Conservation (phyloP, 352 stramenopile genomes). For the Elongisporangium prolatum region DNA sequence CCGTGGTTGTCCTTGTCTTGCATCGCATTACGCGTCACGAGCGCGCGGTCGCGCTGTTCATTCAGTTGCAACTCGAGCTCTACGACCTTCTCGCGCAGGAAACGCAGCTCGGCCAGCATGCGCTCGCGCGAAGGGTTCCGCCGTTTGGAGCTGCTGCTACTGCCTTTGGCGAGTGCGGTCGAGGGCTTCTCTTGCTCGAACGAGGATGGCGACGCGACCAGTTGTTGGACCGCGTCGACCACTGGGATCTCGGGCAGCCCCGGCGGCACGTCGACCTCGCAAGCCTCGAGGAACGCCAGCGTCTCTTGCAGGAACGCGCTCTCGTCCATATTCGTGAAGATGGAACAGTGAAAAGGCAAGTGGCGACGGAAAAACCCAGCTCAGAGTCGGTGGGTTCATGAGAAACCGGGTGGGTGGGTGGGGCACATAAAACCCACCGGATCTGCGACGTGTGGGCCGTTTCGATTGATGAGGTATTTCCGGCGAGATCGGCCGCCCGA, state of each 20-base stretch:
- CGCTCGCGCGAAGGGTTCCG: slow-evolving; percentile 42
- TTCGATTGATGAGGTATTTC: neutral
- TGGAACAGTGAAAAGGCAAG: neutral
- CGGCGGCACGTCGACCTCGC: neutral
- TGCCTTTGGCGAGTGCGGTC: neutral
- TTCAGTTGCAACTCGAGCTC: slow-evolving; percentile 21
- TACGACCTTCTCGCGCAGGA: slow-evolving; percentile 31
- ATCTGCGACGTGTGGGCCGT: neutral
- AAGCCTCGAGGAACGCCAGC: neutral
- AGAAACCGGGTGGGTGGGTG: neutral
- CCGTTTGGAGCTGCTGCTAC: slow-evolving; percentile 17
- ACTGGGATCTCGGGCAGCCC: neutral
- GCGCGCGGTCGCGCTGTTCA: neutral
- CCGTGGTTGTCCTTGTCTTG: slow-evolving; percentile 1
- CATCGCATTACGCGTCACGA: neutral
- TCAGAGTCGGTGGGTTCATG: neutral
- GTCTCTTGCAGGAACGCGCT: neutral
- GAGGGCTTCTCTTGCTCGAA: neutral
- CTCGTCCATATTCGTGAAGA: neutral
- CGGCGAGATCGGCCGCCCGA: neutral
- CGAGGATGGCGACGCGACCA: neutral
- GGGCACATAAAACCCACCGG: neutral
- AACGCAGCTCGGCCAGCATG: slow-evolving; percentile 41
- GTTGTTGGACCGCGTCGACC: neutral
- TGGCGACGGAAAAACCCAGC: neutral